These are phyloP conservation scores for Fusarium redolens DNA, from an alignment of 2,329 filamentous ascomycete genomes.

Conservation along the genomic window DNA sequence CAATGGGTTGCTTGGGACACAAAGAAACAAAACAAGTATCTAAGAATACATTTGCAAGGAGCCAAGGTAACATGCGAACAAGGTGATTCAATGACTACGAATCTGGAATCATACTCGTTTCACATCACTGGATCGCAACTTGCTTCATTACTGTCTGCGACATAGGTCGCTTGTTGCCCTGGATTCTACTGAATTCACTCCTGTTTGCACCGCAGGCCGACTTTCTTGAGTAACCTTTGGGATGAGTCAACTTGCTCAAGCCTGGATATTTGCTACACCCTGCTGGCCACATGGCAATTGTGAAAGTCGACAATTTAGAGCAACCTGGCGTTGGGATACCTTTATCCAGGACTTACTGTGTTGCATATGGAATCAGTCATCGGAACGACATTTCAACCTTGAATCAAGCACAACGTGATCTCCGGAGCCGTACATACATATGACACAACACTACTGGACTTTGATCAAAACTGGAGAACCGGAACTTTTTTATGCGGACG, in stretches of 20 bases:
- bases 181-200: slow-evolving; percentile 6
- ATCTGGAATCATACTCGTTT: slow-evolving; percentile 9
- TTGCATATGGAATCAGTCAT: neutral
- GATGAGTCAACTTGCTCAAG: slow-evolving; percentile 7
- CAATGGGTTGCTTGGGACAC: slow-evolving; percentile 20
- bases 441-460: neutral
- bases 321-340: neutral
- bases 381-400: neutral
- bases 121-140: slow-evolving; percentile 22
- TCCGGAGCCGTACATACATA: neutral
- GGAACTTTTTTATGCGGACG: neutral
- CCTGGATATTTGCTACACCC: slow-evolving; percentile 29
- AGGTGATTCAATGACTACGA: slow-evolving; percentile 12
- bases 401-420: neutral
- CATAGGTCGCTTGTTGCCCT: slow-evolving; percentile 16
- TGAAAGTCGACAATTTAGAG: slow-evolving; percentile 19
- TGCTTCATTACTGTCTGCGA: slow-evolving; percentile 30
- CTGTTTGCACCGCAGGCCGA: neutral
- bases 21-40: slow-evolving; percentile 22
- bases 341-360: neutral
- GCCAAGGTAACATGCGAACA: slow-evolving; percentile 33
- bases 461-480: neutral
- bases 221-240: neutral
- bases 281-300: slow-evolving; percentile 12
- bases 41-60: slow-evolving; percentile 32